These are phyloP conservation scores for Saccharomycopsis sp. DNA, from an alignment of 805 yeast genomes.

Conservation along the genomic window DNA sequence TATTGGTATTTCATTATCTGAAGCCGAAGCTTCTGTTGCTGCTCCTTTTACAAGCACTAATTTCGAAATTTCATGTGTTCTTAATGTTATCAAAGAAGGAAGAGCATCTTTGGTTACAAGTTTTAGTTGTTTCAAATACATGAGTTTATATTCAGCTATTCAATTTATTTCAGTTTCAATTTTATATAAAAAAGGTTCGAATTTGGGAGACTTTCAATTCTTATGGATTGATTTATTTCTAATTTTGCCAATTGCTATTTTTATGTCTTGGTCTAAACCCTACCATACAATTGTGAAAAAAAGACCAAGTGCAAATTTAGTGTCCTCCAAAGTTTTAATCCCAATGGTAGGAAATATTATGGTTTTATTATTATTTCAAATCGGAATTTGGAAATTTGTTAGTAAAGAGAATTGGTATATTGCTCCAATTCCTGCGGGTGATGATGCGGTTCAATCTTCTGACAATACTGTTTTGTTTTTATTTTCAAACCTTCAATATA, in stretches of 20 bases:
- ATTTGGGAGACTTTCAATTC: conserved; percentile 94
- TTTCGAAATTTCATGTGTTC: conserved; percentile 88
- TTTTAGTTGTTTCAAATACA: conserved; percentile 93
- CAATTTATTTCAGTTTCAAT: conserved; percentile 85
- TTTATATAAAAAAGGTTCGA: conserved; percentile 78
- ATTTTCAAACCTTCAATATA: conserved; percentile 80
- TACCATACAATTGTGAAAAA: conserved; percentile 46
- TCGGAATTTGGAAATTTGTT: conserved; percentile 52
- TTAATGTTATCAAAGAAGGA: conserved; percentile 88
- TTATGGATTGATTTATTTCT: conserved; percentile 84
- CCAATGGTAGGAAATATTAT: conserved; percentile 77
- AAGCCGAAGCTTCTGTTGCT: conserved; percentile 97
- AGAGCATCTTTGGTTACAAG: conserved; percentile 91
- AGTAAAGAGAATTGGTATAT: conserved; percentile 64
- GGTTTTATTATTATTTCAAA: conserved; percentile 53
- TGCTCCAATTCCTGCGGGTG: conserved; percentile 72
- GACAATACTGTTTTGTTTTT: conserved; percentile 84
- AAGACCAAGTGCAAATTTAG: conserved; percentile 89
- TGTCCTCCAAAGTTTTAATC: conserved; percentile 75
- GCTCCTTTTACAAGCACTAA: conserved; percentile 92
- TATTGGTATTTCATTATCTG: conserved; percentile 91
- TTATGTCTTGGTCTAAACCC: conserved; percentile 97
- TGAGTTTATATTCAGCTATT: conserved; percentile 94
- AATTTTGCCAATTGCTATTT: conserved; percentile 89
- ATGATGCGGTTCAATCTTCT: conserved; percentile 69